Base-by-base conservation (phyloP, 108 stramenopile species). In the Cyclostephanos tholiformis region DNA sequence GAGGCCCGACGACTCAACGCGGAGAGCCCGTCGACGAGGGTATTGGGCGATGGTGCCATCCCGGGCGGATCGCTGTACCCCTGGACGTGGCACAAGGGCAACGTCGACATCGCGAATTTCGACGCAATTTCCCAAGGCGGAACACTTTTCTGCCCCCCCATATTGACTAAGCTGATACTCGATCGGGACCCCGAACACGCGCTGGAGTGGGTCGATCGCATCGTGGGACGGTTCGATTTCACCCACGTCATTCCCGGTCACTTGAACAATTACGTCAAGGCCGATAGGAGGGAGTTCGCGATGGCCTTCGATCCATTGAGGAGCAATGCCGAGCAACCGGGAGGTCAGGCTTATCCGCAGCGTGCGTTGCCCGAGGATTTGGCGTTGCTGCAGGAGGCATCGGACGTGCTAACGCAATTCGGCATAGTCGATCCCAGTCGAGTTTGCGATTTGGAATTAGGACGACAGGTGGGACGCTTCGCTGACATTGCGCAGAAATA, bases 161-260 rank as follows among this genome's bases (percentile, higher is more conserved):
- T 97, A 60, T 63, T 97, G 53, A 94, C 95, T 29, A 93, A 92
- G 67, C 85, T 96, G 16, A 96, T 97, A 52, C 72, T 96, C 22
- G 91, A 96, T 67, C 76, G 97, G 25, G 95, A 96, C 66, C 93
- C 89, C 7, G 65, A 69, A 39, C 65, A 39, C 41, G 88, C 89
- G 17, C 58, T 91, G 68, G 90, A 80, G 32, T 96, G 91, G 91
- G 95, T 89, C n/a, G 84, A 93, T 64, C 71, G 81, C 4, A 88
- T 97, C 16, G 67, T 77, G 6, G 32, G 69, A 26, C 92, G 94
- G 62, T 93, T 93, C 65, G 32, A 51, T n/a, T 92, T 95, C 75
- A 63, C 86, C 29, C 90, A 90, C 25, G 80, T 97, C 41, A 80
- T 97, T 67, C 93, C 94, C 7, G 84, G 89, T 53, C 97, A 97